A percentile compares a stretch with the other conserved stretches of the same genome.
Conservation (phyloP, 768 basidiomycete genomes). For the Sutorius australiensis region DNA sequence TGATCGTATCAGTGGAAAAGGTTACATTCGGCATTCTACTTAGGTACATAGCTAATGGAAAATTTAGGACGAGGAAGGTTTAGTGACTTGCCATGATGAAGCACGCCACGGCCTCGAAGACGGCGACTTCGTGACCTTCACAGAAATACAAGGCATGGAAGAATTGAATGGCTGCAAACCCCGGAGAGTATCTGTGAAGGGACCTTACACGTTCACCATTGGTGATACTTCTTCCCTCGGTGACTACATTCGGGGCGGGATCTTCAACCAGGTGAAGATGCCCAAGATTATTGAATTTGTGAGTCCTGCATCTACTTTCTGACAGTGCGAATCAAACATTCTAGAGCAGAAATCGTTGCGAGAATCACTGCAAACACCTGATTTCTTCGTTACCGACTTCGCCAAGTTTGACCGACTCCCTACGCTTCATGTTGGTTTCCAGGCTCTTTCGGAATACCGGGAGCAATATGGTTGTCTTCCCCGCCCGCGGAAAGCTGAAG, state of each 20-base stretch:
- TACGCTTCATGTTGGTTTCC: slow-evolving; percentile 90
- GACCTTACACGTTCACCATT: slow-evolving; percentile 96
- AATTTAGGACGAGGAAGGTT: slow-evolving; percentile 72
- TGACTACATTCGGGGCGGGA: slow-evolving; percentile 81
- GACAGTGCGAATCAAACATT: neutral
- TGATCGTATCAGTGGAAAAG: slow-evolving; percentile 93
- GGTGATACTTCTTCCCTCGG: slow-evolving; percentile 82
- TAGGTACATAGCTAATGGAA: neutral
- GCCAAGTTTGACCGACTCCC: slow-evolving; percentile 94
- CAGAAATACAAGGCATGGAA: slow-evolving; percentile 92
- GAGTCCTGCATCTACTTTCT: slow-evolving; percentile 31
- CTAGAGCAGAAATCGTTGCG: slow-evolving; percentile 79
- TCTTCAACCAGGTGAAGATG: slow-evolving; percentile 99
- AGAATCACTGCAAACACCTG: slow-evolving; percentile 77
- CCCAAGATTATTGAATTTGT: slow-evolving; percentile 95
- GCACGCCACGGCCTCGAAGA: slow-evolving; percentile 98
- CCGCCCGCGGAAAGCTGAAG: slow-evolving; percentile 74
- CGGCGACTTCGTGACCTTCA: slow-evolving; percentile 95
- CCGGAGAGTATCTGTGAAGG: slow-evolving; percentile 88
- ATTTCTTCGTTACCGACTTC: slow-evolving; percentile 93
- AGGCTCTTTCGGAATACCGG: slow-evolving; percentile 80
- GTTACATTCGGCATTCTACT: slow-evolving; percentile 34
- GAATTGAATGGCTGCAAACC: slow-evolving; percentile 90
- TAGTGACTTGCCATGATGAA: slow-evolving; percentile 96
- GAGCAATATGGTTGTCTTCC: slow-evolving; percentile 67